These are phyloP conservation scores for Mycena crocata DNA, from an alignment of 768 basidiomycete genomes.

Conservation along the genomic window DNA sequence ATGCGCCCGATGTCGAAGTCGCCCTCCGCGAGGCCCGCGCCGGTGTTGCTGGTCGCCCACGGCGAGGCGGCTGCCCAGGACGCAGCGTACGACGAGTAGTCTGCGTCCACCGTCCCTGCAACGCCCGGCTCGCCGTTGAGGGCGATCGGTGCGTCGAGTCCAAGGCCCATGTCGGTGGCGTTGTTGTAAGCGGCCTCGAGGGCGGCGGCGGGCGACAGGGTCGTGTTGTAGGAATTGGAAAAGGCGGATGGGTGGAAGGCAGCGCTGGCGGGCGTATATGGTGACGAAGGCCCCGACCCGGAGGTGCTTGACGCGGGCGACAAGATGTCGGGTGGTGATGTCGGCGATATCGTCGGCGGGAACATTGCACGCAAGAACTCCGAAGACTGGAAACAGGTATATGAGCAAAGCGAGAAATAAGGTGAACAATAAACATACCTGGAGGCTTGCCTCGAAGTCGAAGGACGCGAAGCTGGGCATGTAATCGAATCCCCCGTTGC, in stretches of 20 bases:
- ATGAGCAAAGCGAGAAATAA: not conserved
- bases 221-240: not conserved
- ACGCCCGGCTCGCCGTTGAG: not conserved
- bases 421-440: slow-evolving; percentile 44
- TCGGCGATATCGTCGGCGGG: slow-evolving; percentile 19
- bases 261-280: slow-evolving; percentile 21
- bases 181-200: not conserved
- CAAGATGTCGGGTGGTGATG: not conserved
- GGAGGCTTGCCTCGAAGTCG: slow-evolving; percentile 62
- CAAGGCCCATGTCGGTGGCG: slow-evolving; percentile 1
- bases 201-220: not conserved
- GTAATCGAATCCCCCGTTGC: slow-evolving; percentile 59
- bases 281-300: slow-evolving; percentile 28
- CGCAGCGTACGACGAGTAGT: slow-evolving; percentile 14
- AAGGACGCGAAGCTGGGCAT: slow-evolving; percentile 55
- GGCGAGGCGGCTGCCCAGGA: slow-evolving; percentile 17
- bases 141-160: no score
- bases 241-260: slow-evolving; percentile 25
- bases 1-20: slow-evolving; percentile 30
- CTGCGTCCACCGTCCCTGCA: not conserved
- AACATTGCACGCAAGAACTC: slow-evolving; percentile 65
- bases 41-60: not conserved
- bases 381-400: slow-evolving; percentile 49
- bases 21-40: slow-evolving; percentile 8
- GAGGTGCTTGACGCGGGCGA: slow-evolving; percentile 26